Evolutionary conservation across 176 grass and related monocot species (phyloP), one percentile per base, ranked within the genome.

Genomic region (Carex pumila): DNA sequence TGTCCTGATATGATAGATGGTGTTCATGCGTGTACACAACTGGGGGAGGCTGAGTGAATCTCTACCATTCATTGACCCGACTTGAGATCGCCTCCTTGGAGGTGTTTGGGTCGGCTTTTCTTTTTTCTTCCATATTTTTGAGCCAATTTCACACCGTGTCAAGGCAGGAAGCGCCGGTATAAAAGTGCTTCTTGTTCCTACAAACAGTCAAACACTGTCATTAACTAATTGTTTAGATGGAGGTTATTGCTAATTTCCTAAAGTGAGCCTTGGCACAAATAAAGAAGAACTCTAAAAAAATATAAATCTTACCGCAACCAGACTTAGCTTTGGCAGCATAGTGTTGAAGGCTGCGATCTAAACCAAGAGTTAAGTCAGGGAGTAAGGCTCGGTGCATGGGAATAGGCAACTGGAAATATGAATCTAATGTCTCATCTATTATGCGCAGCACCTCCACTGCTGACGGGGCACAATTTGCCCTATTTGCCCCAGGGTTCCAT

Each of bases 131-230:
- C 89, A 89, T 17, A 90, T 68, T 75, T 95, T 98, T 15, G 96
- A 98, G 77, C 96, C 96, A 85, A 98, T 88, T 85, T 98, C 96
- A 7, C 96, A 98, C 79, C 96, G 83, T 0, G 96, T 98, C 84
- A 98, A 81, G 9, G 89, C 82, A 57, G 96, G 96, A 79, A 98
- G 72, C 47, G 92, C 74, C 10, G 96, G 96, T 64, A 95, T 90
- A 80, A 91, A 98, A 86, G 91, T 84, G 90, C 69, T 92, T 47
- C 88, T 84, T 77, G 96, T 84, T 86, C 89, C 96, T 98, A 85
- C 68, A 65, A 85, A 84, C 54, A 78, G 62, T 84, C 43, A 80
- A 2, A 80, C 64, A 60, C 9, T 37, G 1, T 53, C 18, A 64
- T 52, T 3, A 34, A 34, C 31, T 12, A 74, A 68, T 6, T 86